A percentile compares a stretch with the other conserved stretches of the same genome.
phyloP scores from a whole-genome alignment of 495 filamentous ascomycete genomes.

The Aspergillus nidulans region DNA sequence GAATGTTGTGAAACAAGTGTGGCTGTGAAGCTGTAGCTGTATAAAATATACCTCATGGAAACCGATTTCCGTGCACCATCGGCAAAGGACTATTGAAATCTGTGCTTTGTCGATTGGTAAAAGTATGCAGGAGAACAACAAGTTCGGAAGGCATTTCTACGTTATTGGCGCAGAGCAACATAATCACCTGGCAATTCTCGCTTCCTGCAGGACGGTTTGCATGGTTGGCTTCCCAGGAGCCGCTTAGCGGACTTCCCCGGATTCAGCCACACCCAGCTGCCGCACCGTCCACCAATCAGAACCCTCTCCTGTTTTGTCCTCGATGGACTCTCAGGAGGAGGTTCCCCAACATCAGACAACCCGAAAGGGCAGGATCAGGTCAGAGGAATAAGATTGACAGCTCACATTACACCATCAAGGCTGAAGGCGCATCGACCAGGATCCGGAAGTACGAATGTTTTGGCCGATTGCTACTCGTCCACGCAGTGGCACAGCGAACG shows the following conservation, averaged over 20 bases:
- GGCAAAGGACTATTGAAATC: conserved; percentile 5
- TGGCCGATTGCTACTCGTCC: neutral
- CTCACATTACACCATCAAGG: neutral
- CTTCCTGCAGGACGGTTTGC: neutral
- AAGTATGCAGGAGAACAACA: neutral
- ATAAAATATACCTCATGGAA: neutral
- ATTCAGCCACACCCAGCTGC: conserved; percentile 13
- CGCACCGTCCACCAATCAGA: conserved; percentile 8
- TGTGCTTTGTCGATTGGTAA: conserved; percentile 4
- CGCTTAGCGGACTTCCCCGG: conserved; percentile 13
- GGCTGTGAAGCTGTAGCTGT: neutral
- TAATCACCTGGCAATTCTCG: conserved; percentile 8
- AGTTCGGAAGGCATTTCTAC: conserved; percentile 1
- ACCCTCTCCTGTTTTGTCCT: neutral
- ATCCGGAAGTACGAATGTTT: neutral
- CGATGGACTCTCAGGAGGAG: conserved; percentile 1
- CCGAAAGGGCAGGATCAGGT: neutral
- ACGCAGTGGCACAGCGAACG: neutral
- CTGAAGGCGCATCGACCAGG: neutral
- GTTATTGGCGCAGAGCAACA: neutral
- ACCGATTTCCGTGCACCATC: neutral
- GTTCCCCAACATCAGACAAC: neutral
- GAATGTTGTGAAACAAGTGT: neutral
- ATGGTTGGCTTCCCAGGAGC: neutral
- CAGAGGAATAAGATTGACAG: neutral